Evolutionary conservation across 2,329 filamentous ascomycete species (phyloP).

Genomic region (Hypocreales sp.): DNA sequence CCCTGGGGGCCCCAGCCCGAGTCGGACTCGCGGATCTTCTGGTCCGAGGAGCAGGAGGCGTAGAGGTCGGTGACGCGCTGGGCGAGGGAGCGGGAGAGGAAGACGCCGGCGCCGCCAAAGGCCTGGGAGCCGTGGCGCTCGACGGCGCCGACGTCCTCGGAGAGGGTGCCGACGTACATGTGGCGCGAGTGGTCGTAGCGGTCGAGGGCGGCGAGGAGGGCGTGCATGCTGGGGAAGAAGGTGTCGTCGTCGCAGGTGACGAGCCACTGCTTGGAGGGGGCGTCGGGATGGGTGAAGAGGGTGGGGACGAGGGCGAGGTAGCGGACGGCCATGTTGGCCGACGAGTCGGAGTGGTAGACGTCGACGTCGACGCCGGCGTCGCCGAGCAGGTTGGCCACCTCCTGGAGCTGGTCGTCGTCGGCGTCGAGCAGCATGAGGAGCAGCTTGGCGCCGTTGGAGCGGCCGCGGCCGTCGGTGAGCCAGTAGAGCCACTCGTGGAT

Average conservation of each 20-base stretch:
- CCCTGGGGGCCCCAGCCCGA: constrained; percentile 25
- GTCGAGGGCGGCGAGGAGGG: constrained; percentile 32
- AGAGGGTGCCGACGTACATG: constrained; percentile 45
- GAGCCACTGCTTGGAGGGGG: constrained; percentile 38
- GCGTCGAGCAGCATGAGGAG: constrained; percentile 38
- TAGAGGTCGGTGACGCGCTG: constrained; percentile 28
- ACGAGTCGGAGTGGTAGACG: constrained; percentile 36
- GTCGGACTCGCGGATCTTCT: constrained; percentile 38
- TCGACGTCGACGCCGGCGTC: constrained; percentile 39
- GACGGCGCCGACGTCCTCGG: constrained; percentile 44
- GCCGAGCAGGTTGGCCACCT: constrained; percentile 29
- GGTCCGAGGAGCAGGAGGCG: constrained; percentile 26
- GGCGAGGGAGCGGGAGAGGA: constrained; percentile 37
- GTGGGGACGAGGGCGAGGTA: constrained; percentile 39
- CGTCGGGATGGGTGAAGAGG: constrained; percentile 34
- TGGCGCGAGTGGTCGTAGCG: constrained; percentile 33
- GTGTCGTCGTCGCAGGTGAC: constrained; percentile 51
- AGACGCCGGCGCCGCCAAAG: constrained; percentile 48
- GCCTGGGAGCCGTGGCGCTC: constrained; percentile 46
- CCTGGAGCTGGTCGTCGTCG: constrained; percentile 31
- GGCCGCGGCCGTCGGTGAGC: constrained; percentile 39
- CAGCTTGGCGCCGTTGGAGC: constrained; percentile 41
- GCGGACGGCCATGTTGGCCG: constrained; percentile 40
- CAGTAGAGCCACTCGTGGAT: constrained; percentile 45
- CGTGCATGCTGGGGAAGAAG: constrained; percentile 45